Base-by-base conservation (phyloP, 139 green algal species). In the Chara braunii region DNA sequence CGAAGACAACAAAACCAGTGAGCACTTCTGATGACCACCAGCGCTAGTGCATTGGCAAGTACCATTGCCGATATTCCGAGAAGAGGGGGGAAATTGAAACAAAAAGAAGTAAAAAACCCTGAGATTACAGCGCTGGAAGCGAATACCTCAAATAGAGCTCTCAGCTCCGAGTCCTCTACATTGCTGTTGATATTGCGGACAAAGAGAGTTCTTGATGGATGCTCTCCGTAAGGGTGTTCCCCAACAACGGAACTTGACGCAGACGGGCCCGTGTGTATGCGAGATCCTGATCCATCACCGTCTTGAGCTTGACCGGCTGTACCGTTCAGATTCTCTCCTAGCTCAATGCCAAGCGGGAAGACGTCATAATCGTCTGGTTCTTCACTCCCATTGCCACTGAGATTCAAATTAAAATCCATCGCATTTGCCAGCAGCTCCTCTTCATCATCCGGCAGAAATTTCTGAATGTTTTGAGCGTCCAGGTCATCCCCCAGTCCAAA, bases 181-280 rank as follows among this genome's bases (percentile, higher is more conserved):
- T 75, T 80, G 60, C 73, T 81, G 72, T 77, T 80, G 30, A 80
- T 80, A 45, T 80, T 87, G 24, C 83, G 69, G 22, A 94, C 75
- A 40, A 96, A 80, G 5, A 96, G 77, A 0, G 83, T 88, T 48
- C 89, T 83, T 0, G 84, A 89, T 1, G 89, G 81, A 8, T 61
- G 50, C 26, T 78, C 60, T 18, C 60, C 78, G 29, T 59, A 51
- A 22, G 81, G 78, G 58, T 86, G 54, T 58, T 88, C 78, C 8
- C 78, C 68, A 34, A 1, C 64, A 31, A 71, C 48, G 24, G 22
- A 48, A 57, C 60, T 34, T 22, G 56, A 37, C 23, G 14, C 57
- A 5, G 6, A 6, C 51, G 51, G 23, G 34, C 7, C 34, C 14
- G 18, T 26, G 56, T 29, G 23, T 1, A 22, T 55, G 37, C 40